Evolutionary conservation across 148 eudicot genomes (phyloP).

Genomic region (Heliosperma pusillum): DNA sequence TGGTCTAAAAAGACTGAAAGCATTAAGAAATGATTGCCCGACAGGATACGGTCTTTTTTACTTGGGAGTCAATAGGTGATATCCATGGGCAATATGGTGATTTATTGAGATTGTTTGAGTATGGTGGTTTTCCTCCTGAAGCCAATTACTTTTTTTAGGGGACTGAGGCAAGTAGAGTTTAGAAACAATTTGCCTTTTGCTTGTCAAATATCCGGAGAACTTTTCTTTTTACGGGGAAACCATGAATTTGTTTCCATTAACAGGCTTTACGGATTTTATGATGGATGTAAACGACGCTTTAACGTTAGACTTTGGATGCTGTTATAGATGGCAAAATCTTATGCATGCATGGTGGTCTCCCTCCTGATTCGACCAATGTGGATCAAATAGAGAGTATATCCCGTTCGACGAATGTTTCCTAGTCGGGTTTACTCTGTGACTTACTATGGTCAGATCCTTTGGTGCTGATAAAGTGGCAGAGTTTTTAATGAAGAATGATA

Average conservation of each 20-base stretch:
- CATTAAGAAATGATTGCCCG: no score
- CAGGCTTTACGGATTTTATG: slow-evolving; percentile 68
- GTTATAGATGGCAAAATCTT: slow-evolving; percentile 70
- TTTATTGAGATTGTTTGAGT: slow-evolving; percentile 74
- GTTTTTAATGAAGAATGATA: slow-evolving; percentile 60
- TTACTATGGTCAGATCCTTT: slow-evolving; percentile 86
- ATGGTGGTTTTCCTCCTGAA: slow-evolving; percentile 77
- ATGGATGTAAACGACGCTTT: slow-evolving; percentile 70
- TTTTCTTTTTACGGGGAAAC: slow-evolving; percentile 64
- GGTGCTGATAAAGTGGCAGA: slow-evolving; percentile 72
- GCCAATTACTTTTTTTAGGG: slow-evolving; percentile 70
- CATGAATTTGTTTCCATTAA: slow-evolving; percentile 70
- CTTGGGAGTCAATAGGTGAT: slow-evolving; percentile 45
- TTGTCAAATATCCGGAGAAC: slow-evolving; percentile 67
- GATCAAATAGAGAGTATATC: slow-evolving; percentile 57
- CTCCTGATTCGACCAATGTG: slow-evolving; percentile 56
- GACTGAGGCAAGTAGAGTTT: slow-evolving; percentile 71
- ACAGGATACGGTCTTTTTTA: neutral
- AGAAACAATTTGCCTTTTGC: slow-evolving; percentile 68
- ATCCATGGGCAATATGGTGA: slow-evolving; percentile 80
- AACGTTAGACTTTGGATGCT: slow-evolving; percentile 77
- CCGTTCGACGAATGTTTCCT: slow-evolving; percentile 67
- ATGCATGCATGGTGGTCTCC: slow-evolving; percentile 82
- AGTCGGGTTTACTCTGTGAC: slow-evolving; percentile 71
- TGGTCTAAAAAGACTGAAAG: neutral